Evolutionary conservation across 2,329 filamentous ascomycete species (phyloP), one percentile per base, ranked within the genome.

Genomic region (Plectosphaerella plurivora): DNA sequence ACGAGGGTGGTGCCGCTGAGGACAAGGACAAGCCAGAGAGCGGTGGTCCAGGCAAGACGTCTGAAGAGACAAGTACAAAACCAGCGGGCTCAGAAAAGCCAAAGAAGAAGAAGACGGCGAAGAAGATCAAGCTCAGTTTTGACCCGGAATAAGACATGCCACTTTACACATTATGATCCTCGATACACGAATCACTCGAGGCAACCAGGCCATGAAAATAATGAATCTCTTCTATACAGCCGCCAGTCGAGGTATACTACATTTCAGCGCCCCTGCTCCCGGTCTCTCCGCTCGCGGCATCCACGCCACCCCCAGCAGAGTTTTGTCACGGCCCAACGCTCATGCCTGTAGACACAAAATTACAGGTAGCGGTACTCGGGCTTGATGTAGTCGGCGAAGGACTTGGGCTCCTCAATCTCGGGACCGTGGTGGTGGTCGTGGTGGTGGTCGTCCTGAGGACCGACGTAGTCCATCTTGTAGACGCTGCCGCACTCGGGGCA

Each of bases 381-480:
- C 83, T 89, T 91, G 76, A 99, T 86, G 75, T 83, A 97, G 81
- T 99, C 89, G 74, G 91, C 91, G 71, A 97, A 93, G 64, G 90
- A 96, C 87, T 97, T 96, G 71, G 91, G 90, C 77, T 96, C 91
- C 73, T 87, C 83, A 70, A 84, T 79, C 68, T 83, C 83, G 69
- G 79, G 73, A 69, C 79, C 69, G 70, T 75, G 65, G 59, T 63
- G 61, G 59, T 65, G 75, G 62, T 77, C 68, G 53, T 63, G 74
- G 70, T 89, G 82, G 65, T 78, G 74, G 70, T 92, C 86, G 60
- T 94, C 88, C 68, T 86, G 72, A 49, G 91, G 86, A 57, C 94
- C 94, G 61, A 96, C 77, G 74, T 96, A 99, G 71, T 97, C 88
- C 89, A 97, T 94, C 87, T 96, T 95, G 81, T 96, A 92, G 62